phyloP scores from a whole-genome alignment of 306 rosid species.

The Acacia melanoxylon region DNA sequence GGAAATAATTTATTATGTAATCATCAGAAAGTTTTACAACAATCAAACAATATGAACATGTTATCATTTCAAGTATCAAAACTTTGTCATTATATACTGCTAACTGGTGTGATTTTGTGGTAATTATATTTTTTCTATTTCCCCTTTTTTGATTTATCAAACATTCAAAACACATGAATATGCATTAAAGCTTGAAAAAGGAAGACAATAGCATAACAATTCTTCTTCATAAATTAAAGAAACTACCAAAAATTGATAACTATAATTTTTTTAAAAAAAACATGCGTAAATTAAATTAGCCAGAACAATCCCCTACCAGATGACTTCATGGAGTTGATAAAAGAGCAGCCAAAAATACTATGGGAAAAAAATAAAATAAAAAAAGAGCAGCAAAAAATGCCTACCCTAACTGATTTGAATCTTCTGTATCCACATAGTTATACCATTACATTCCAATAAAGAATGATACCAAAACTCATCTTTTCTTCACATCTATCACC shows the following conservation, averaged over 20 bases:
- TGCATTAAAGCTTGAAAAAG: slow-evolving; percentile 5
- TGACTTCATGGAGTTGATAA: too few species aligned
- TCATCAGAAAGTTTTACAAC: background rate
- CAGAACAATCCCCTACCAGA: too few species aligned
- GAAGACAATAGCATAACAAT: background rate
- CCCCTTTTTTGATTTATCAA: background rate
- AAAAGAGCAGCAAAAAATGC: background rate
- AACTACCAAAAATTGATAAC: background rate
- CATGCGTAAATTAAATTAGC: background rate
- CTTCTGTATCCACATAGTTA: background rate
- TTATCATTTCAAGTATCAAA: background rate
- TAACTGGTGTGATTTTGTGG: background rate
- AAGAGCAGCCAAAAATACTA: background rate
- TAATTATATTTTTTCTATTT: too few species aligned
- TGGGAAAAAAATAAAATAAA: background rate
- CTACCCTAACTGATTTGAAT: background rate
- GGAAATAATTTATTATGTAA: too few species aligned
- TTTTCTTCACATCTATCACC: background rate
- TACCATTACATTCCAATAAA: background rate
- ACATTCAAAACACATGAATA: background rate
- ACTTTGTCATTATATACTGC: too few species aligned
- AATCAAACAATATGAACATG: too few species aligned
- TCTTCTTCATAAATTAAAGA: background rate
- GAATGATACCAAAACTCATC: background rate
- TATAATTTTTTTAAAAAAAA: background rate